Base-by-base conservation (phyloP, 2,329 filamentous ascomycete species). In the Pseudocercospora macadamiae region DNA sequence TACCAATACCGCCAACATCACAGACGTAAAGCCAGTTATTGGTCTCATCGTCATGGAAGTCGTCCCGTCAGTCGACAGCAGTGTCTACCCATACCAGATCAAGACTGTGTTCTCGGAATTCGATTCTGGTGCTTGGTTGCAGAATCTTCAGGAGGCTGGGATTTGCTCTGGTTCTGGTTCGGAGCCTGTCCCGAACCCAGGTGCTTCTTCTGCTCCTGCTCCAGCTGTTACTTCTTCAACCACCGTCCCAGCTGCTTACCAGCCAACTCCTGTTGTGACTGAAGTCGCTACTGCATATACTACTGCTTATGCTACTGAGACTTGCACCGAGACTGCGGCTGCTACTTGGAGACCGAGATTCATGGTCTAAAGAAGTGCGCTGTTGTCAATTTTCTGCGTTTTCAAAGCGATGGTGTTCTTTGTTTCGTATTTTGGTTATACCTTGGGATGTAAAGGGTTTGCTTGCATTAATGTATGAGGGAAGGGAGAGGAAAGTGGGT, bases 121-220 rank as follows among this genome's bases (percentile, higher is more conserved):
- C 57, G 70, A 73, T 59, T 59, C 67, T 14, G 71, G 63, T 16
- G 68, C 68, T 25, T 73, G 71, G 70, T 63, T 73, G 42, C 61
- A 66, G 57, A 70, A 71, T 56, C 54, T 71, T 28, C 39, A 61
- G 28, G 67, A 64, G 16, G 66, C 67, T 4, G 66, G 67, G 21
- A 65, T 69, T 48, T 70, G 68, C 57, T 23, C 42, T 26, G 42
- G 42, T 28, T 23, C 42, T 5, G 16, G 42, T 34, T 9, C 32
- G 42, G 28, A 34, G 23, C 42, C 42, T 28, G 42, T 47, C 4
- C 42, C 42, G 10, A 47, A 47, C 21, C 42, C 42, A 1, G 42
- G 42, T 3, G 42, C 42, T 26, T 18, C n/a, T 18, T 42, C 37
- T 1, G 5, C 42, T 18, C 1, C 39, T 25, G 39, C 39, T 45